Evolutionary conservation across 2,329 filamentous ascomycete species (phyloP).

Genomic region (Cordyceps pruinosa): DNA sequence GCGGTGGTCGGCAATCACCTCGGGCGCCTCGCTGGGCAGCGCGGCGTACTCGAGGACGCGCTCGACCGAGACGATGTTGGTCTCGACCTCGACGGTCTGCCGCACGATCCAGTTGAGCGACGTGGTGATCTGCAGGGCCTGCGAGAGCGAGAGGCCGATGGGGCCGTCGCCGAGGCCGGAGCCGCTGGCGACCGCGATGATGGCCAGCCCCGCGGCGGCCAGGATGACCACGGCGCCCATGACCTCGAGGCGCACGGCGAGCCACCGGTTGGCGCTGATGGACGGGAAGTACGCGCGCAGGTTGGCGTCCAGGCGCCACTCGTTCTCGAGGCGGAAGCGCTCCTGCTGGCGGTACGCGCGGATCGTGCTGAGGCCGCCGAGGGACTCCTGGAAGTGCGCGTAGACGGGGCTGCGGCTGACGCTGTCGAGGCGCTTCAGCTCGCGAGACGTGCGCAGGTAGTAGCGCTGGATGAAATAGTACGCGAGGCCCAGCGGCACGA

Average conservation of each 20-base stretch:
- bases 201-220: conserved; percentile 71
- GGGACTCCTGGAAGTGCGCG: conserved; percentile 95
- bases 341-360: conserved; percentile 86
- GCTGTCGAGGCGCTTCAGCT: conserved; percentile 92
- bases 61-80: conserved; percentile 99
- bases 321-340: conserved; percentile 86
- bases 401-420: conserved; percentile 94
- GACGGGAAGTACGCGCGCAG: conserved; percentile 92
- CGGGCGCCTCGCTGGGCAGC: conserved; percentile 86
- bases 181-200: conserved; percentile 68
- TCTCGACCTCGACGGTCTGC: conserved; percentile 98
- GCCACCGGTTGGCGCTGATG: conserved; percentile 89
- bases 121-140: conserved; percentile 92
- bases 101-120: conserved; percentile 98
- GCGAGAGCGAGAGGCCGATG: conserved; percentile 93
- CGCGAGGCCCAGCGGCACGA: conserved; percentile 70
- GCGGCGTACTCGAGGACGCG: conserved; percentile 91
- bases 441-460: conserved; percentile 91
- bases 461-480: conserved; percentile 96
- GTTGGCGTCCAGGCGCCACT: conserved; percentile 95
- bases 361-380: conserved; percentile 91
- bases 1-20: conserved; percentile 81
- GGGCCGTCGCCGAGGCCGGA: conserved; percentile 60
- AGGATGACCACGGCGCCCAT: conserved; percentile 93
- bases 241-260: conserved; percentile 90